A percentile compares a stretch with the other conserved stretches of the same genome.
These are phyloP conservation scores for Plantago elongata DNA, from an alignment of 257 asterid genomes.

Conservation along the genomic window DNA sequence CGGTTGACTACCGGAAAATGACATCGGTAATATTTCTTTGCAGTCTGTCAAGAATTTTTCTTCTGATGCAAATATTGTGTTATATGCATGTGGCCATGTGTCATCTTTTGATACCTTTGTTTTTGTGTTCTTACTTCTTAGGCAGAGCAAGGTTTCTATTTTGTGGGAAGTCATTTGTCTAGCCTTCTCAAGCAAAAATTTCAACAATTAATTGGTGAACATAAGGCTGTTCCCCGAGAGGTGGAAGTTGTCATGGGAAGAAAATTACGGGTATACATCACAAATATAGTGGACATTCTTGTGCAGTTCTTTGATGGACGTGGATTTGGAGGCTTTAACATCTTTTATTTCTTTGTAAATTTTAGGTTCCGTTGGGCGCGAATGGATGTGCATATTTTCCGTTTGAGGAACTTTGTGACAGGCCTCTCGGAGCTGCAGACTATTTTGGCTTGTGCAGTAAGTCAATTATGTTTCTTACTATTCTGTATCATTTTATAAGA, in stretches of 20 bases:
- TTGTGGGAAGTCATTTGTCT: conserved; percentile 38
- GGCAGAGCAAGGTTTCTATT: conserved; percentile 63
- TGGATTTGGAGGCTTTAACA: background rate
- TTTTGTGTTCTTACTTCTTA: conserved; percentile 23
- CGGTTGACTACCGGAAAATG: conserved; percentile 59
- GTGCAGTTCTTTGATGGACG: background rate
- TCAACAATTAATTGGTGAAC: conserved; percentile 42
- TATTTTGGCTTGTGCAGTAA: conserved; percentile 57
- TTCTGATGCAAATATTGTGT: background rate
- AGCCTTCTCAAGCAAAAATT: conserved; percentile 47
- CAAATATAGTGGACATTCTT: background rate
- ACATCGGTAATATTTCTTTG: conserved; percentile 37
- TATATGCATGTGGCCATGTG: background rate
- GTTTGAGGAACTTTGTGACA: conserved; percentile 63
- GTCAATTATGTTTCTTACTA: conserved; percentile 5
- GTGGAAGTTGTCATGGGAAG: conserved; percentile 80
- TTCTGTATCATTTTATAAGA: too few relatives aligned
- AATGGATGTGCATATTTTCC: conserved; percentile 67
- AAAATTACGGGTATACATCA: conserved; percentile 40
- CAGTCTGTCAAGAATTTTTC: background rate
- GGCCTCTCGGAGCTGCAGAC: conserved; percentile 75
- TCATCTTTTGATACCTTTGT: conserved; percentile 1
- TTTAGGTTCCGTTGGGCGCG: conserved; percentile 57
- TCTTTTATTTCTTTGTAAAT: conserved; percentile 3
- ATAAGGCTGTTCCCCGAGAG: conserved; percentile 42